phyloP scores from a whole-genome alignment of 108 stramenopile genomes.

The Nannochloropsis oceanica region DNA sequence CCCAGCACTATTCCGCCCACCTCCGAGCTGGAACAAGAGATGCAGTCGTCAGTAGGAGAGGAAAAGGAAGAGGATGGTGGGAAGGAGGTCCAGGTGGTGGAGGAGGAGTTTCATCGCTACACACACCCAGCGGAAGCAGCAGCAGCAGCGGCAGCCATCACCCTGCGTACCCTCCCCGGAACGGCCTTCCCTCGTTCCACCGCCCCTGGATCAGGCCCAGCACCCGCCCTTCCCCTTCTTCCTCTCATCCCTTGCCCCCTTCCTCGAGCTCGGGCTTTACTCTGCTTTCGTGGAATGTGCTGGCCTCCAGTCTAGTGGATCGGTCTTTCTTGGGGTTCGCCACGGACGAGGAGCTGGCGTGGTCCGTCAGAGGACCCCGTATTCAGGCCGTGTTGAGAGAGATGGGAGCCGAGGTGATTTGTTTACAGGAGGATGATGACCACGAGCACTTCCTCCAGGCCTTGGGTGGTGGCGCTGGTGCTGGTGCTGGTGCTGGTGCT shows the following conservation, averaged over 20 bases:
- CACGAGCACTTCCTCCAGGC: background rate
- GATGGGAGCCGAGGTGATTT: constrained; percentile 13
- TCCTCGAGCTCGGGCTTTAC: background rate
- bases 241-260: background rate
- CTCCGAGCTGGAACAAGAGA: too few relatives aligned
- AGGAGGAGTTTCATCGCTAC: too few relatives aligned
- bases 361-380: constrained; percentile 6
- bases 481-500: background rate
- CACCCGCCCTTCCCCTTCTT: background rate
- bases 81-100: too few relatives aligned
- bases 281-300: constrained; percentile 16
- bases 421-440: constrained; percentile 31
- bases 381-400: constrained; percentile 12
- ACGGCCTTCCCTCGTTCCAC: background rate
- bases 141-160: too few relatives aligned
- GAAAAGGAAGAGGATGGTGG: too few relatives aligned
- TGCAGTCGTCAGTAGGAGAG: too few relatives aligned
- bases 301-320: constrained; percentile 16
- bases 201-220: background rate
- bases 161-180: background rate
- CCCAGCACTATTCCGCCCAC: too few relatives aligned
- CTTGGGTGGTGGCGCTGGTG: background rate
- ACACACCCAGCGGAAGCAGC: too few relatives aligned
- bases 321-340: constrained; percentile 12
- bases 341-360: constrained; percentile 1